These are phyloP conservation scores for Earliella scabrosa DNA, from an alignment of 1,284 basidiomycete genomes.

Conservation along the genomic window DNA sequence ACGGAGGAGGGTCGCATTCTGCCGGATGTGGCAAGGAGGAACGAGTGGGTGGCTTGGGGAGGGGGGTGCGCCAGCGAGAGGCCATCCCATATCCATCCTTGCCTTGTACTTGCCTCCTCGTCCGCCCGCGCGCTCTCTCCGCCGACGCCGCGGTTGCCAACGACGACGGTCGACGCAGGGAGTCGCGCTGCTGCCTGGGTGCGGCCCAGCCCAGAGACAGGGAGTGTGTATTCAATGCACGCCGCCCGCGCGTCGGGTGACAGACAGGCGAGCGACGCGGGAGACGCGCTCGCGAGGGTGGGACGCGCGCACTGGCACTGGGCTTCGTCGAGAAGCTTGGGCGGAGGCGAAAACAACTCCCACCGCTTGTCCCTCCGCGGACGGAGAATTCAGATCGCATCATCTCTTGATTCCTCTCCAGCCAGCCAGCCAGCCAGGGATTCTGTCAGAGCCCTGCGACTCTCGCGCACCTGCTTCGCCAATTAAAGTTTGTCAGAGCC, in stretches of 20 bases:
- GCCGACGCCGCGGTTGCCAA: slow-evolving; percentile 9
- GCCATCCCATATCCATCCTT: slow-evolving; percentile 14
- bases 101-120: slow-evolving; percentile 15
- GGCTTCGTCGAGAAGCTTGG: neutral
- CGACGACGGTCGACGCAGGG: slow-evolving; percentile 2
- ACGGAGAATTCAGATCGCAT: slow-evolving; percentile 17
- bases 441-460: no score
- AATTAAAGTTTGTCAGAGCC: slow-evolving; percentile 25
- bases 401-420: slow-evolving; percentile 10
- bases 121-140: neutral
- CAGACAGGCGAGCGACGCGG: neutral
- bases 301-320: neutral
- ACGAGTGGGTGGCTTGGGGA: slow-evolving; percentile 2
- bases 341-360: neutral
- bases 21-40: slow-evolving; percentile 14
- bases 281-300: neutral
- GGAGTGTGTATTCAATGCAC: no score
- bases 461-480: slow-evolving; percentile 14
- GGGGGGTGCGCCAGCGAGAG: neutral
- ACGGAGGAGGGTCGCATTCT: neutral
- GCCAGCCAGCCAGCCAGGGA: slow-evolving; percentile 1
- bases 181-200: neutral
- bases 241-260: neutral
- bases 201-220: no score
- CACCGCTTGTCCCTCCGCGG: slow-evolving; percentile 16